Percentiles rank a stretch among this genome's conserved stretches.
Evolutionary conservation across 2,329 filamentous ascomycete genomes (phyloP).

Genomic region (Beauveria varroae): DNA sequence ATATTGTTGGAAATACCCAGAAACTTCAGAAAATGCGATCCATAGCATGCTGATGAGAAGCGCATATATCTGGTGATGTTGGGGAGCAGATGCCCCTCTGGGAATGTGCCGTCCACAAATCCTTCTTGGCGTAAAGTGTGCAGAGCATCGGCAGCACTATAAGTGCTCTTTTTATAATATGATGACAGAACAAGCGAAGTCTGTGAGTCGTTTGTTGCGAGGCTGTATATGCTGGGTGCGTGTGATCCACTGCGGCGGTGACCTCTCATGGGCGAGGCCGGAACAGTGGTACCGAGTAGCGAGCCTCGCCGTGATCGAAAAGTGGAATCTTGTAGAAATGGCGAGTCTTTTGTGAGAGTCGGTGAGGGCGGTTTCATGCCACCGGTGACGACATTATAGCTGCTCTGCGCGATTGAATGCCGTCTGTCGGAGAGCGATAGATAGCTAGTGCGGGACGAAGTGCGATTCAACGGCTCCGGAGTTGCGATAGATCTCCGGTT

Average conservation of each 20-base stretch:
- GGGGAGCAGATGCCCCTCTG: constrained; percentile 48
- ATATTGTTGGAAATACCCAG: constrained; percentile 52
- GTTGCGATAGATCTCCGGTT: constrained; percentile 13
- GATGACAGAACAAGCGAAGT: constrained; percentile 45
- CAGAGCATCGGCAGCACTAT: constrained; percentile 40
- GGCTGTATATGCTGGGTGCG: constrained; percentile 52
- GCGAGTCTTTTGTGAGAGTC: constrained; percentile 20
- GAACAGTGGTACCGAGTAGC: not conserved
- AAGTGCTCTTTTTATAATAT: constrained; percentile 40
- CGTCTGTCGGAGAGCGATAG: constrained; percentile 43
- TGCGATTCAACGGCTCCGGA: constrained; percentile 26
- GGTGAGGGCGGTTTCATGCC: constrained; percentile 39
- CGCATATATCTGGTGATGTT: constrained; percentile 60
- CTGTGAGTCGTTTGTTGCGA: constrained; percentile 49
- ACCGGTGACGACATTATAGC: constrained; percentile 44
- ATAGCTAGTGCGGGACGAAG: constrained; percentile 39
- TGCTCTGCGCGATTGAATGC: constrained; percentile 49
- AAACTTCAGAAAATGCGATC: constrained; percentile 54
- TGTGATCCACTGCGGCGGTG: constrained; percentile 21
- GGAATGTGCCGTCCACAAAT: constrained; percentile 51
- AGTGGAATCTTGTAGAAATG: not conserved
- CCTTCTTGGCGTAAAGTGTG: constrained; percentile 44
- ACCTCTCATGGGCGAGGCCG: constrained; percentile 10
- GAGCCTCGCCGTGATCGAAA: constrained; percentile 17
- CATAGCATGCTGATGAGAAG: constrained; percentile 60